phyloP scores from a whole-genome alignment of 2,329 filamentous ascomycete genomes.

The Salinomyces thailandicus region DNA sequence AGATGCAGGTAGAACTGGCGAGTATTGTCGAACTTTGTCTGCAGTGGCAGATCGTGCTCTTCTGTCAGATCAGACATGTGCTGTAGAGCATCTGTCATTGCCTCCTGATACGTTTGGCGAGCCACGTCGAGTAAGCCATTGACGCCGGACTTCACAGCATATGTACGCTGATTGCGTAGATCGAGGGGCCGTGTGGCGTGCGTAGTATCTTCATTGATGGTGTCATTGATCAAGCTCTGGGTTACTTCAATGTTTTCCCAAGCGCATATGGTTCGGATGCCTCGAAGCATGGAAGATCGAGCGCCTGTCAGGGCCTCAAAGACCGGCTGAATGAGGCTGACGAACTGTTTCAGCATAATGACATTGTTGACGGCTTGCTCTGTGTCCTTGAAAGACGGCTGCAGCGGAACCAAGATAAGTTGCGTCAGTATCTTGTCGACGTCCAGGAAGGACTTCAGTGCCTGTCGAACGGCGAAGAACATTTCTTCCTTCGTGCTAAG shows the following conservation, averaged over 20 bases:
- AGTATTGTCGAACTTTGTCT: constrained; percentile 64
- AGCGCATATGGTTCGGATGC: constrained; percentile 58
- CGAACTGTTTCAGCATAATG: constrained; percentile 74
- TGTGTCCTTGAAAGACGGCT: constrained; percentile 54
- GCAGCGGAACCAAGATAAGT: constrained; percentile 65
- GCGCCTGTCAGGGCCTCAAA: constrained; percentile 57
- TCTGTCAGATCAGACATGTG: constrained; percentile 56
- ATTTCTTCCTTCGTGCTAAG: constrained; percentile 72
- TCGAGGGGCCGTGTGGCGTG: constrained; percentile 74
- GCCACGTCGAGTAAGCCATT: constrained; percentile 82
- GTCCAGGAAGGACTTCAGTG: constrained; percentile 65
- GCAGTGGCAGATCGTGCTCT: constrained; percentile 48
- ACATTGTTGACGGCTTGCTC: constrained; percentile 81
- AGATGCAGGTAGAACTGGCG: constrained; percentile 74
- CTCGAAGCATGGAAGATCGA: constrained; percentile 52
- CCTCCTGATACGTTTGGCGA: constrained; percentile 80
- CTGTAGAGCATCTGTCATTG: constrained; percentile 64
- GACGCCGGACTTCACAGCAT: constrained; percentile 78
- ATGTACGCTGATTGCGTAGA: constrained; percentile 77
- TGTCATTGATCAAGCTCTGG: constrained; percentile 52
- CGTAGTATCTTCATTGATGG: constrained; percentile 70
- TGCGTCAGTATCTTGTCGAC: constrained; percentile 71
- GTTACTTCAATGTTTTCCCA: constrained; percentile 52
- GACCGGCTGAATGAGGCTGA: constrained; percentile 56
- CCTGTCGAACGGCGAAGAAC: constrained; percentile 68